Base-by-base conservation (phyloP, 306 rosid species). In the Vicia faba region DNA sequence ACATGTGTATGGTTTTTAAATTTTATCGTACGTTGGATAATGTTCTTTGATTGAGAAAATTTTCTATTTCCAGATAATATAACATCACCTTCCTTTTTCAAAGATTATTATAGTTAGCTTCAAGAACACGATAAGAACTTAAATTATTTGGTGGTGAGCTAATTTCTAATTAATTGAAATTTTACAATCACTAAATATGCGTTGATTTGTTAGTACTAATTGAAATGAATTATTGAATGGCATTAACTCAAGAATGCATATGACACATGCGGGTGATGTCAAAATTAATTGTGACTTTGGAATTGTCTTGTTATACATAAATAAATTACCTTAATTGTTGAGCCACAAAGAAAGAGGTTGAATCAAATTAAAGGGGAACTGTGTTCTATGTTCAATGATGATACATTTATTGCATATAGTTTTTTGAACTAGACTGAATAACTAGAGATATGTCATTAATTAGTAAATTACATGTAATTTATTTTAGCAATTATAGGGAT, bases 61-160 rank as follows among this genome's bases (percentile, higher is more conserved):
- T 39, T 78, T 77, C 82, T 35, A 50, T 3, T 54, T 67, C 39
- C 48, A 64, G 79, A 69, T 69, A 76, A 44, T 51, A 54, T 38
- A 50, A 35, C 75, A 63, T 63, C 81, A 77, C 23, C 74, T 74
- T 62, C 69, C 48, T 48, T 70, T 68, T 67, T 45, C 56, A 71
- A 70, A 77, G 68, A 66, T 80, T 73, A 20, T 20, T 20, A 48
- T 15, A 13, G 76, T 76, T 72, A 66, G 72, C 79, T 76, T 76
- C 59, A 69, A 62, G 18, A 40, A 66, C 83, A 80, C 79, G 76
- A 50, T 23, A 25, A 1, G 35, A 56, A 38, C 41, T 76, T 70
- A 78, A 78, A 57, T 66, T 65, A 60, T 73, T 46, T 54, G 70
- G 63, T 73, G 69, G 46, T n/a, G 44, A 58, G 61, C 44, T 77